Conservation (phyloP, 2,329 filamentous ascomycete genomes). For the Tolypocladium album region DNA sequence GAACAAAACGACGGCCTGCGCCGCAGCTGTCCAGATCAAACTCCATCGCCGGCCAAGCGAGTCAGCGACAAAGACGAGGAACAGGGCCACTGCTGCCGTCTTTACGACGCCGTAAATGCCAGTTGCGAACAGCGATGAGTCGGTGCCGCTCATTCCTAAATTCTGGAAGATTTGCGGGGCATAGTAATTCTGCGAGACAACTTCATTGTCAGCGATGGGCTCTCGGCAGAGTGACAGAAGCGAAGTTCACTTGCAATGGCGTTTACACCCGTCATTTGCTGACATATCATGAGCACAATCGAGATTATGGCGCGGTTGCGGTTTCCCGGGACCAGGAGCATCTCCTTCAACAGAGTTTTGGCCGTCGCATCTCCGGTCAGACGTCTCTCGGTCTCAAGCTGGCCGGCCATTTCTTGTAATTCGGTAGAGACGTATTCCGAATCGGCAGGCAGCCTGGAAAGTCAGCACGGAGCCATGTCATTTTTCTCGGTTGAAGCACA, state of each 20-base stretch:
- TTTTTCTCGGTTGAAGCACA: no score
- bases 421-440: conserved; percentile 48
- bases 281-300: conserved; percentile 52
- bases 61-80: conserved; percentile 58
- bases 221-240: neutral
- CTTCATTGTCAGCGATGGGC: neutral
- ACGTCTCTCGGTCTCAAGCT: conserved; percentile 51
- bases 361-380: conserved; percentile 41
- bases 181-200: conserved; percentile 46
- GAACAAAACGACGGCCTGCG: conserved; percentile 52
- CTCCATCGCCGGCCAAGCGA: conserved; percentile 53
- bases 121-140: conserved; percentile 57
- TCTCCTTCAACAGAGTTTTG: conserved; percentile 52
- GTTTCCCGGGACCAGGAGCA: conserved; percentile 50
- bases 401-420: conserved; percentile 47
- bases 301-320: conserved; percentile 54
- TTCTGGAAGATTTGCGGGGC: conserved; percentile 58
- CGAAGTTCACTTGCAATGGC: conserved; percentile 32
- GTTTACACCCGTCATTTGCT: conserved; percentile 59
- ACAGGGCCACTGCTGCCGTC: conserved; percentile 51
- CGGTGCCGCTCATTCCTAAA: conserved; percentile 46
- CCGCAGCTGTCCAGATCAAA: conserved; percentile 54
- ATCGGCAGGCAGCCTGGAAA: conserved; percentile 33
- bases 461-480: neutral
- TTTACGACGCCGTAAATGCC: conserved; percentile 67